These are phyloP conservation scores for Nemania serpens DNA, from an alignment of 2,329 filamentous ascomycete genomes.

Conservation along the genomic window DNA sequence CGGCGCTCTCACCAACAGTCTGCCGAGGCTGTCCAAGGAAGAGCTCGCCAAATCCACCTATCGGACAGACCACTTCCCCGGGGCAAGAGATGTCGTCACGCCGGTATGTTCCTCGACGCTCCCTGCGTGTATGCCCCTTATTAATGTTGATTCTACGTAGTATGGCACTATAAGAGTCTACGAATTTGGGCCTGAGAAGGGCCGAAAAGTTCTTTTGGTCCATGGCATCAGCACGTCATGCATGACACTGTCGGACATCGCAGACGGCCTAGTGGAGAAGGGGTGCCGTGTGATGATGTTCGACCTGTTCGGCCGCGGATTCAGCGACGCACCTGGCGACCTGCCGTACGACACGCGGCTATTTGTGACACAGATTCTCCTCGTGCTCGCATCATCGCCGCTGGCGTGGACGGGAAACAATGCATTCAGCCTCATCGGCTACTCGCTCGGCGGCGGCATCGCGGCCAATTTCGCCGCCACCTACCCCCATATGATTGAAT, in stretches of 20 bases:
- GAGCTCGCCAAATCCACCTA: constrained; percentile 56
- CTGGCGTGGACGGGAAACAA: constrained; percentile 66
- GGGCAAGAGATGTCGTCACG: constrained; percentile 72
- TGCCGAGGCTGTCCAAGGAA: constrained; percentile 43
- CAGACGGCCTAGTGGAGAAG: constrained; percentile 66
- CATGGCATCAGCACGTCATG: constrained; percentile 87
- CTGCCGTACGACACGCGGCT: constrained; percentile 74
- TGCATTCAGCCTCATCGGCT: constrained; percentile 73
- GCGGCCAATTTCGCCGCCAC: constrained; percentile 73
- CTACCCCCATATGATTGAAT: constrained; percentile 71
- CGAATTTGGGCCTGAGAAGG: constrained; percentile 77
- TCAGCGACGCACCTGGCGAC: constrained; percentile 66
- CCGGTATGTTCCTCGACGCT: constrained; percentile 51
- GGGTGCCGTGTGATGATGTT: constrained; percentile 84
- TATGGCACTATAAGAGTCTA: constrained; percentile 80
- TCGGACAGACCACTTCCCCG: constrained; percentile 70
- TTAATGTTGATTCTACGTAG: constrained; percentile 34
- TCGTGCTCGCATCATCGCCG: constrained; percentile 71
- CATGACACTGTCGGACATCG: constrained; percentile 70
- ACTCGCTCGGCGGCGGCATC: constrained; percentile 82
- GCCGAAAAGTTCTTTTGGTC: constrained; percentile 75
- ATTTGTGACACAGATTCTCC: constrained; percentile 73
- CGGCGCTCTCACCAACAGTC: constrained; percentile 51
- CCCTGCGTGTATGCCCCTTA: background rate
- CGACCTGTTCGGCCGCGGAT: constrained; percentile 72